Conservation (phyloP, 2,329 filamentous ascomycete genomes). For the Apiospora phragmitis region DNA sequence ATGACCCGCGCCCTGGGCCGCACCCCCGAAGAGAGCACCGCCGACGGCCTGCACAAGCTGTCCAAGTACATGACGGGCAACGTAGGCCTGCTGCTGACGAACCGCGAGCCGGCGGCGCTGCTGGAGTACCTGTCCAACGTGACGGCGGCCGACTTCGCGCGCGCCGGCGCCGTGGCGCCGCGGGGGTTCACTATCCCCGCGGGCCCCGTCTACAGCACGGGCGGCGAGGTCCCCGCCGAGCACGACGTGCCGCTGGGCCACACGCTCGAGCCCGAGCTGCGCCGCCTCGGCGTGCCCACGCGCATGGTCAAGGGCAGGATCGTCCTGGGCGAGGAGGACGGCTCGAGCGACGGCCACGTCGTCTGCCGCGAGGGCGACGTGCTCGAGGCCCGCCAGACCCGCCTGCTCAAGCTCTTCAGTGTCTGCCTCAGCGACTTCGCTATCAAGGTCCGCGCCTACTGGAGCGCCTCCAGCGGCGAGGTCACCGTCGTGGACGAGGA, state of each 20-base stretch:
- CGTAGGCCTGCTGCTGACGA: slow-evolving; percentile 89
- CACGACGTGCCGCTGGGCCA: slow-evolving; percentile 87
- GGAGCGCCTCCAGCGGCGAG: slow-evolving; percentile 58
- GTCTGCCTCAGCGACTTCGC: slow-evolving; percentile 89
- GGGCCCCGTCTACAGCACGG: slow-evolving; percentile 79
- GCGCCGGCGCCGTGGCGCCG: slow-evolving; percentile 75
- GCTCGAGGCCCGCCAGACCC: slow-evolving; percentile 88
- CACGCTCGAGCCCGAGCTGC: slow-evolving; percentile 85
- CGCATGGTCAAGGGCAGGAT: slow-evolving; percentile 87
- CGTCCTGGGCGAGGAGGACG: slow-evolving; percentile 62
- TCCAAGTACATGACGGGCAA: slow-evolving; percentile 72
- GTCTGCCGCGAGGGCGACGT: slow-evolving; percentile 85
- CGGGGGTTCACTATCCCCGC: slow-evolving; percentile 78
- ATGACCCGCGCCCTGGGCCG: slow-evolving; percentile 93
- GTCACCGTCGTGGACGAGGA: slow-evolving; percentile 56
- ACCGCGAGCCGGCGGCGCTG: slow-evolving; percentile 68
- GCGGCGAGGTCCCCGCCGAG: slow-evolving; percentile 75
- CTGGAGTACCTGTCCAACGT: slow-evolving; percentile 72
- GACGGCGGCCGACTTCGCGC: slow-evolving; percentile 82
- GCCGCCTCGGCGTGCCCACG: slow-evolving; percentile 87
- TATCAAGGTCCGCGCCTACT: slow-evolving; percentile 75
- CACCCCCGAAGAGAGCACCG: slow-evolving; percentile 74
- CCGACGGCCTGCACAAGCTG: slow-evolving; percentile 73
- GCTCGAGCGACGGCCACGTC: slow-evolving; percentile 57
- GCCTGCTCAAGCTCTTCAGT: slow-evolving; percentile 90